Percentiles rank a stretch among this genome's conserved stretches.
These are phyloP conservation scores for Fusarium sp. DNA, from an alignment of 2,329 filamentous ascomycete species.

Conservation along the genomic window DNA sequence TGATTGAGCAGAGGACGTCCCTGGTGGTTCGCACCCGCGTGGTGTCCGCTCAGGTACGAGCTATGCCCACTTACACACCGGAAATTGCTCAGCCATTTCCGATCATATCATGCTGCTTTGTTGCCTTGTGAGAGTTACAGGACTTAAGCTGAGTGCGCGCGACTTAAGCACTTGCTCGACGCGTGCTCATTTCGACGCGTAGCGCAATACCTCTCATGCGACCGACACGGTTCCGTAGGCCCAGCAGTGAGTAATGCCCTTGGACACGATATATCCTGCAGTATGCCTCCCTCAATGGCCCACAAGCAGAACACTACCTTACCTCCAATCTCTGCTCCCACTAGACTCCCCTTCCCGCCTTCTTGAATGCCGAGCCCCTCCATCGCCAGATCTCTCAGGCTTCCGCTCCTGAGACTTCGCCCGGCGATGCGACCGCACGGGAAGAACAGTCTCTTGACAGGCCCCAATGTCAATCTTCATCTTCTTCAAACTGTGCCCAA, in stretches of 20 bases:
- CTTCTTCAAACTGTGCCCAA: conserved; percentile 9
- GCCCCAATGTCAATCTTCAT: conserved; percentile 4
- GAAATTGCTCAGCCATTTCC: neutral
- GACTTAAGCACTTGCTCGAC: neutral
- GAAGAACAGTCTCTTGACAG: neutral
- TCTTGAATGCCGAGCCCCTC: neutral
- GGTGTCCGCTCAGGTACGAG: neutral
- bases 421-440: neutral
- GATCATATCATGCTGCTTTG: neutral
- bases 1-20: neutral
- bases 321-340: neutral
- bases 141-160: neutral
- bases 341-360: neutral
- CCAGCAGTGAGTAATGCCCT: neutral
- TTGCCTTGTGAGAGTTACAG: neutral
- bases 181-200: neutral
- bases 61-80: neutral
- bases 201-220: neutral
- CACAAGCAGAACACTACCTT: neutral
- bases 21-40: neutral
- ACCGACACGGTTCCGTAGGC: neutral
- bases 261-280: accelerated
- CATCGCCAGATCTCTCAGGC: neutral
- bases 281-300: neutral
- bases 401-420: neutral